These are phyloP conservation scores for Candida nitratophila DNA, from an alignment of 805 yeast species.

Conservation along the genomic window DNA sequence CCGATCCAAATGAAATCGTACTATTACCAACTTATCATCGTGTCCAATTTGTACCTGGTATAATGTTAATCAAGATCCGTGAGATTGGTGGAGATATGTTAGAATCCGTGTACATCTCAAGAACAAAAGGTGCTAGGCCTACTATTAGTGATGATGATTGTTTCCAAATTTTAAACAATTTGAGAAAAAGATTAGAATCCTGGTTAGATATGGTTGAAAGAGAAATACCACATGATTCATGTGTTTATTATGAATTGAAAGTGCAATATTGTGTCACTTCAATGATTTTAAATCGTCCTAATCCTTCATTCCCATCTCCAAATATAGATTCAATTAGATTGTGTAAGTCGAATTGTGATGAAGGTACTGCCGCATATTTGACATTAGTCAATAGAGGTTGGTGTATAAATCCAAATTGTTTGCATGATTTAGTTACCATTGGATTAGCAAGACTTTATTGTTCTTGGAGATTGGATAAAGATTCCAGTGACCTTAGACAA, in stretches of 20 bases:
- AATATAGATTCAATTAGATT: conserved; percentile 7
- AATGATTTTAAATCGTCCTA: conserved; percentile 16
- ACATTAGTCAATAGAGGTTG: conserved; percentile 9
- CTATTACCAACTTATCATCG: conserved; percentile 5
- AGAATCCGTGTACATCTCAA: conserved; percentile 18
- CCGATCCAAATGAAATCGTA: conserved; percentile 3
- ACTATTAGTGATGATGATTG: conserved; percentile 12
- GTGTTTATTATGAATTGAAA: conserved; percentile 14
- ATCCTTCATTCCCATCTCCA: conserved; percentile 18
- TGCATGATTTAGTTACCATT: conserved; percentile 14
- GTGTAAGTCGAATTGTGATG: conserved; percentile 14
- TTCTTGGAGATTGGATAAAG: conserved; percentile 16
- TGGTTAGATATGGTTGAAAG: conserved; percentile 14
- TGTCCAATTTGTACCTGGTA: conserved; percentile 14
- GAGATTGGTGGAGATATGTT: conserved; percentile 17
- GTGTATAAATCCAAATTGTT: conserved; percentile 11
- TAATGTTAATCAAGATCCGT: conserved; percentile 12
- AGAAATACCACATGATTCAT: conserved; percentile 10
- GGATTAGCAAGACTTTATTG: conserved; percentile 19
- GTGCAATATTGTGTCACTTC: conserved; percentile 13
- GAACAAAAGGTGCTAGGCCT: conserved; percentile 15
- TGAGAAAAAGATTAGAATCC: conserved; percentile 9
- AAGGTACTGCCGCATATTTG: conserved; percentile 10
- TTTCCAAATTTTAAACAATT: conserved; percentile 3
- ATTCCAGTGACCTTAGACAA: conserved; percentile 7